phyloP scores from a whole-genome alignment of 2,329 filamentous ascomycete genomes.

The Daldinia eschscholtzii region DNA sequence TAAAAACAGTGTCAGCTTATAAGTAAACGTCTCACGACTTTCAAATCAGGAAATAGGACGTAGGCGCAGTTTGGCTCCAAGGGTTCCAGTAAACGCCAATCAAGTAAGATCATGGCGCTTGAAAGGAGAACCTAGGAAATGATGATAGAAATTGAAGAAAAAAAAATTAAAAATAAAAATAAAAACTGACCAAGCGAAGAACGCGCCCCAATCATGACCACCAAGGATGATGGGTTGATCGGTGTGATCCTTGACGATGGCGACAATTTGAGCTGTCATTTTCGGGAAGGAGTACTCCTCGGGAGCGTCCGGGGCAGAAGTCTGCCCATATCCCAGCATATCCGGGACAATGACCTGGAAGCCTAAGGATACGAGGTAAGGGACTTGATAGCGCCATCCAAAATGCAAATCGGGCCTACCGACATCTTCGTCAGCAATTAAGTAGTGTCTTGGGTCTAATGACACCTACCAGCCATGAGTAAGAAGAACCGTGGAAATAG shows the following conservation, averaged over 20 bases:
- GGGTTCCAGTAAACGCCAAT: not conserved
- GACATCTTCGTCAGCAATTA: constrained; percentile 51
- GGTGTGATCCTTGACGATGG: constrained; percentile 71
- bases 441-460: not conserved
- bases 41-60: not conserved
- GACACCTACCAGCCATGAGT: constrained; percentile 53
- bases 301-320: constrained; percentile 73
- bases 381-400: constrained; percentile 92
- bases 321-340: constrained; percentile 87
- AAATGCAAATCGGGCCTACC: constrained; percentile 87
- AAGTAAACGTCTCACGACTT: not conserved
- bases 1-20: constrained; percentile 16
- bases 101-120: not conserved
- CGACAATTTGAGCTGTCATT: constrained; percentile 79
- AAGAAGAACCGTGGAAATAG: constrained; percentile 63
- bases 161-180: too few relatives aligned
- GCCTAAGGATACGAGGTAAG: constrained; percentile 76
- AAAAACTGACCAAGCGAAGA: constrained; percentile 72
- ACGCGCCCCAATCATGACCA: constrained; percentile 94
- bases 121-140: too few relatives aligned
- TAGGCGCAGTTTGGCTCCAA: not conserved
- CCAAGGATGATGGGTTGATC: constrained; percentile 78
- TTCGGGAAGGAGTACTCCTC: constrained; percentile 78
- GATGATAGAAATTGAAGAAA: not conserved
- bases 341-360: constrained; percentile 87